Evolutionary conservation across 2,329 filamentous ascomycete genomes (phyloP).

Genomic region (Cercospora sp.): DNA sequence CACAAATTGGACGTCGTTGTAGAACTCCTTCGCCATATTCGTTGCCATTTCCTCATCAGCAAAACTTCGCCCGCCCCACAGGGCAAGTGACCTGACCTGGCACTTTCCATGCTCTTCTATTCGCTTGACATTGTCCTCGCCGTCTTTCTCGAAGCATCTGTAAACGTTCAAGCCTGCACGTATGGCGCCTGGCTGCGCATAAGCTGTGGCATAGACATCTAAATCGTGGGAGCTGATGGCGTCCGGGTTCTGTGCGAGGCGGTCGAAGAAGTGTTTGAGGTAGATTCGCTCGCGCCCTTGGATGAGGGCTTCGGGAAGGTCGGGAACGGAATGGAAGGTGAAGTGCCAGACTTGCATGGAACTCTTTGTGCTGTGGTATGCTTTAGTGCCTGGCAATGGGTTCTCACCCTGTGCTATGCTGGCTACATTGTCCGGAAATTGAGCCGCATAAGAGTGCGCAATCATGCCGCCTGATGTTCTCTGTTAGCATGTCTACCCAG

Average conservation of each 20-base stretch:
- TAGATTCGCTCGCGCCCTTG: conserved; percentile 45
- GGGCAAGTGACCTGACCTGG: conserved; percentile 34
- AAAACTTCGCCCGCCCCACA: conserved; percentile 38
- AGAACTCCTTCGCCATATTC: conserved; percentile 33
- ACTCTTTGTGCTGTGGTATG: conserved; percentile 32
- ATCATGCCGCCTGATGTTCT: conserved; percentile 50
- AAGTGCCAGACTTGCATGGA: conserved; percentile 44
- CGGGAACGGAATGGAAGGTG: conserved; percentile 44
- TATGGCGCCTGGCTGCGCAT: conserved; percentile 39
- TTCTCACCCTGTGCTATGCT: conserved; percentile 48
- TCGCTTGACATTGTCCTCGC: conserved; percentile 23
- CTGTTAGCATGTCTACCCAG: conserved; percentile 16
- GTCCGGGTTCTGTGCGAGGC: conserved; percentile 40
- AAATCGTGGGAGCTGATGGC: conserved; percentile 42
- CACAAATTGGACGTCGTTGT: conserved; percentile 32
- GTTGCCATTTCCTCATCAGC: conserved; percentile 36
- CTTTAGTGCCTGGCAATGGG: conserved; percentile 42
- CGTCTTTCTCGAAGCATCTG: conserved; percentile 40
- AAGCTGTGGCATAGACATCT: conserved; percentile 43
- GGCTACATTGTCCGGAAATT: conserved; percentile 39
- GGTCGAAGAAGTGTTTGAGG: conserved; percentile 48
- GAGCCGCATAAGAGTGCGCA: conserved; percentile 45
- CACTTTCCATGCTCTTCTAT: conserved; percentile 24
- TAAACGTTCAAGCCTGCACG: conserved; percentile 39
- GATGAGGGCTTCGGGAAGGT: conserved; percentile 45